phyloP scores from a whole-genome alignment of 768 basidiomycete genomes.

The Termitomyces sp. region DNA sequence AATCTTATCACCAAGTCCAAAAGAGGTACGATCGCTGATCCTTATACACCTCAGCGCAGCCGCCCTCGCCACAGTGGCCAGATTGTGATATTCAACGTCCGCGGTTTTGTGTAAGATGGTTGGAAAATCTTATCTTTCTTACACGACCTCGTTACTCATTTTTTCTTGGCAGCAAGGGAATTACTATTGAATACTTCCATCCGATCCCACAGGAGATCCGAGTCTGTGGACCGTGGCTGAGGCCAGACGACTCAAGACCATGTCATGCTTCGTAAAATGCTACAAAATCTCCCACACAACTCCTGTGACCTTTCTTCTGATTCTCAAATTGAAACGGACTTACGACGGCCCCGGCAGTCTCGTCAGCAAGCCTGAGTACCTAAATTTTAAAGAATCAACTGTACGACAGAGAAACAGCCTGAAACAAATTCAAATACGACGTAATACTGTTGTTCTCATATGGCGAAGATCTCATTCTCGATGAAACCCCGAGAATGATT shows the following conservation, averaged over 20 bases:
- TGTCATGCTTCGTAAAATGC: not conserved
- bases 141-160: not conserved
- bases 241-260: not conserved
- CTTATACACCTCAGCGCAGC: not conserved
- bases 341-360: not conserved
- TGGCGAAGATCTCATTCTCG: not conserved
- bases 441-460: not conserved
- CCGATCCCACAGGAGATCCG: conserved; percentile 1
- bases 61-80: not conserved
- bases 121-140: not conserved
- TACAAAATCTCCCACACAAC: not conserved
- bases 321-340: not conserved
- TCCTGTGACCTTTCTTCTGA: not conserved
- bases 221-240: not conserved
- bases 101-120: not conserved
- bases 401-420: not conserved
- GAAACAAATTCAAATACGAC: not conserved
- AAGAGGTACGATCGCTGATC: not conserved
- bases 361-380: not conserved
- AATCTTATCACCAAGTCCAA: conserved; percentile 2
- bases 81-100: not conserved
- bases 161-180: not conserved
- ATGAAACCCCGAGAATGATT: not conserved
- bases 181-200: not conserved
- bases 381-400: too few species aligned